These are phyloP conservation scores for Aspergillus sp. DNA, from an alignment of 2,329 filamentous ascomycete species.

Conservation along the genomic window DNA sequence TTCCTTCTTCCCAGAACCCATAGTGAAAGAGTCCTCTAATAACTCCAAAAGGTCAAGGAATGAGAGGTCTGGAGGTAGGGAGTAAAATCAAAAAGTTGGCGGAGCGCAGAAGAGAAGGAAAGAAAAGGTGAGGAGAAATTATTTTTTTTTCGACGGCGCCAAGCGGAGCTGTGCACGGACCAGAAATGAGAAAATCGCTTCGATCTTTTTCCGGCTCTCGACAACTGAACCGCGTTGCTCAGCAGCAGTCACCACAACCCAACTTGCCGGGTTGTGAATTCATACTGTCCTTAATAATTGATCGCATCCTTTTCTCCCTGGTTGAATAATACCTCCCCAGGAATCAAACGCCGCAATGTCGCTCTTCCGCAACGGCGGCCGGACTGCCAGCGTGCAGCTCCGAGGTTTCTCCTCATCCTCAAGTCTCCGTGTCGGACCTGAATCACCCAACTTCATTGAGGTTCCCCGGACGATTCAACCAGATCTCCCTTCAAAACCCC, in stretches of 20 bases:
- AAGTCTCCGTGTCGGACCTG: slow-evolving; percentile 55
- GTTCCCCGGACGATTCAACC: slow-evolving; percentile 76
- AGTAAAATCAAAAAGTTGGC: slow-evolving; percentile 28
- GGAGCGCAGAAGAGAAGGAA: slow-evolving; percentile 30
- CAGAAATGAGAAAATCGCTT: slow-evolving; percentile 39
- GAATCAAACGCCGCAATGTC: slow-evolving; percentile 30
- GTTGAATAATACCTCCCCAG: neutral
- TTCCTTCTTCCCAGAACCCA: slow-evolving; percentile 95
- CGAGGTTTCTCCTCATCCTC: slow-evolving; percentile 42
- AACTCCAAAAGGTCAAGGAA: slow-evolving; percentile 21
- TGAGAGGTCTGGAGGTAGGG: slow-evolving; percentile 30
- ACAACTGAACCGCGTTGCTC: slow-evolving; percentile 21
- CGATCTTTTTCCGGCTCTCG: slow-evolving; percentile 29
- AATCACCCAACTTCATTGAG: slow-evolving; percentile 85
- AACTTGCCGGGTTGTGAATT: slow-evolving; percentile 9
- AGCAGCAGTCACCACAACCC: slow-evolving; percentile 11
- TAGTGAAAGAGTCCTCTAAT: slow-evolving; percentile 43
- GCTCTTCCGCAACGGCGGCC: slow-evolving; percentile 35
- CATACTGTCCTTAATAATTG: neutral
- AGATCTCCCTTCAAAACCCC: slow-evolving; percentile 49
- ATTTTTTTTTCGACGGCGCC: slow-evolving; percentile 37
- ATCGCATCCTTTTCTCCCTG: neutral
- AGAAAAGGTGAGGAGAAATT: slow-evolving; percentile 28
- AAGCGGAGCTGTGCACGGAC: slow-evolving; percentile 38
- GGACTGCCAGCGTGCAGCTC: slow-evolving; percentile 38